Conservation (phyloP, 345 rosid species). For the Anacardium occidentale region DNA sequence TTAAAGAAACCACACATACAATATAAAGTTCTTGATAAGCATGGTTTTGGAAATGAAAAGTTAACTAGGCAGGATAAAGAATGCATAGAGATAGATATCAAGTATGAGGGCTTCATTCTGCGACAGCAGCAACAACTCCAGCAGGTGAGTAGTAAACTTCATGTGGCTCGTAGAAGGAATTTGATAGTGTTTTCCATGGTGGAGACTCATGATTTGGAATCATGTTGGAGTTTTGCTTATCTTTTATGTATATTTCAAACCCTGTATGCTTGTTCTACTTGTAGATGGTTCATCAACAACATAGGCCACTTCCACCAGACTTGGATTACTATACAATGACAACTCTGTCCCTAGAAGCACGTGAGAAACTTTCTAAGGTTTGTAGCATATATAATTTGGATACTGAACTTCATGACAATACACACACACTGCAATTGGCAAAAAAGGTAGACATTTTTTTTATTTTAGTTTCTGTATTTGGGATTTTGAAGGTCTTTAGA, state of each 20-base stretch:
- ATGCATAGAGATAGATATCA: constrained; percentile 89
- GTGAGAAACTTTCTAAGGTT: constrained; percentile 96
- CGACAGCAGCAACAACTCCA: constrained; percentile 81
- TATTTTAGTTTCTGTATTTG: not conserved
- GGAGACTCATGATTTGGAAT: not conserved
- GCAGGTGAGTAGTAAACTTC: constrained; percentile 51
- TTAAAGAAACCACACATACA: constrained; percentile 90
- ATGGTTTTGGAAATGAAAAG: constrained; percentile 74
- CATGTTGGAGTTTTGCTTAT: not conserved
- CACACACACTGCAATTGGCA: not conserved
- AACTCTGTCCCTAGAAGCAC: constrained; percentile 83
- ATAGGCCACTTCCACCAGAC: constrained; percentile 76
- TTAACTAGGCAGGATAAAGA: constrained; percentile 75
- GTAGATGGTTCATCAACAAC: constrained; percentile 86
- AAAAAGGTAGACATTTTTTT: not conserved
- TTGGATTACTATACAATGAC: constrained; percentile 86
- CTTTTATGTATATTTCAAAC: constrained; percentile 1
- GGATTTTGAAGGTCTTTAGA: not conserved
- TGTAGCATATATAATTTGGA: constrained; percentile 16
- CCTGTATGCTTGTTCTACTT: constrained; percentile 19
- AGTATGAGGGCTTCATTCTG: constrained; percentile 87
- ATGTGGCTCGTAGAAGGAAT: not conserved
- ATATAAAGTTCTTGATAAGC: constrained; percentile 69
- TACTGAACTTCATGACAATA: not conserved
- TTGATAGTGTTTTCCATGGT: not conserved